phyloP scores from a whole-genome alignment of 169 alveolate genomes.

The Ichthyophthirius multifiliis region DNA sequence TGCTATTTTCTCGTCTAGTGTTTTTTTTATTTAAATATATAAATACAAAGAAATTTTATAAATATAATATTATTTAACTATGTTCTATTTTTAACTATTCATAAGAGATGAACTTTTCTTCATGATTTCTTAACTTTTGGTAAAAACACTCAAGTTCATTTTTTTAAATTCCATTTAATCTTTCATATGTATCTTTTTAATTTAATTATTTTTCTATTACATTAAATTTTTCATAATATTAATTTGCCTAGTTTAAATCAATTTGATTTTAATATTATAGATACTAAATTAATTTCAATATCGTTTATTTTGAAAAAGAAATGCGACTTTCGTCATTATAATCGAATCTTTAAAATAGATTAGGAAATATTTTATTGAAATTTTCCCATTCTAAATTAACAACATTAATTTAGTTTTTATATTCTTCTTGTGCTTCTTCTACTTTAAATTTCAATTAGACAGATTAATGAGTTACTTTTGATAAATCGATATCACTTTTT shows the following conservation, averaged over 20 bases:
- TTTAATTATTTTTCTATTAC: neutral
- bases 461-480: conserved; percentile 7
- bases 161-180: neutral
- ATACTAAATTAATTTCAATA: neutral
- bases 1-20: no score
- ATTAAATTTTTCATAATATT: neutral
- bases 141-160: neutral
- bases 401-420: neutral
- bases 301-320: neutral
- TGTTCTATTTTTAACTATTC: neutral
- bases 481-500: neutral
- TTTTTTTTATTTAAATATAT: no score
- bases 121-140: neutral
- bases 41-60: no score
- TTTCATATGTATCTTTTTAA: neutral
- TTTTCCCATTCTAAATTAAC: neutral
- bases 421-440: neutral
- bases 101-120: neutral
- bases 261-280: neutral
- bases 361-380: neutral
- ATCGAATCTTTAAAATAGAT: neutral
- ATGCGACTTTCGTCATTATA: neutral
- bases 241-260: neutral
- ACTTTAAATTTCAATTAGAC: neutral
- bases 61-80: no score